Percentiles rank a stretch among this genome's conserved stretches.
Evolutionary conservation across 1,284 basidiomycete species (phyloP).

Genomic region (Apiotrichum akiyoshidainum): DNA sequence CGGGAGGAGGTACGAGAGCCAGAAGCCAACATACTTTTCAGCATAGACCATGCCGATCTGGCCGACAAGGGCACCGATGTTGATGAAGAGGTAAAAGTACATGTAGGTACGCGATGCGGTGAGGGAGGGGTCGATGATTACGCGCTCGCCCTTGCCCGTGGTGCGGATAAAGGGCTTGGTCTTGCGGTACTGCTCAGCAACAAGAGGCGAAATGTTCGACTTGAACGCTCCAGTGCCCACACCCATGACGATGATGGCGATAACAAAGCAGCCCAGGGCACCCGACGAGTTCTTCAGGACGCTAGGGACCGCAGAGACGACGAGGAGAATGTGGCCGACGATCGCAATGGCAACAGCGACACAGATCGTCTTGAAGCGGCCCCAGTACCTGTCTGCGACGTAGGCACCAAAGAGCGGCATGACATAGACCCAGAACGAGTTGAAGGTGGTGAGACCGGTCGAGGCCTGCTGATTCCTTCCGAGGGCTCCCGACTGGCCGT

Average conservation of each 20-base stretch:
- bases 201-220: conserved; percentile 37
- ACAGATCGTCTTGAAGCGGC: conserved; percentile 9
- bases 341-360: conserved; percentile 18
- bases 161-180: conserved; percentile 28
- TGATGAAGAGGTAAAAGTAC: conserved; percentile 22
- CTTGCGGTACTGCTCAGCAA: conserved; percentile 45
- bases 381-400: background rate
- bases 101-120: conserved; percentile 37
- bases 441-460: conserved; percentile 2
- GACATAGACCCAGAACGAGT: conserved; percentile 7
- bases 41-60: conserved; percentile 26
- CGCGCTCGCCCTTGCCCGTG: conserved; percentile 35
- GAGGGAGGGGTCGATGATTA: conserved; percentile 41
- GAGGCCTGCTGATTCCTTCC: conserved; percentile 21
- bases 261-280: conserved; percentile 31
- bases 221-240: conserved; percentile 37
- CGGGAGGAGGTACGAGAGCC: conserved; percentile 50
- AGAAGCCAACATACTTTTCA: conserved; percentile 45
- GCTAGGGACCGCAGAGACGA: conserved; percentile 33
- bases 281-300: conserved; percentile 28
- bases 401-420: background rate
- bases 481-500: conserved; percentile 58
- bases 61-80: conserved; percentile 38
- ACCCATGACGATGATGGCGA: conserved; percentile 39
- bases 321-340: conserved; percentile 24